Evolutionary conservation across 1,139 yeast genomes (phyloP), one percentile per base, ranked within the genome.

Genomic region (Blastobotrys illinoisensis): DNA sequence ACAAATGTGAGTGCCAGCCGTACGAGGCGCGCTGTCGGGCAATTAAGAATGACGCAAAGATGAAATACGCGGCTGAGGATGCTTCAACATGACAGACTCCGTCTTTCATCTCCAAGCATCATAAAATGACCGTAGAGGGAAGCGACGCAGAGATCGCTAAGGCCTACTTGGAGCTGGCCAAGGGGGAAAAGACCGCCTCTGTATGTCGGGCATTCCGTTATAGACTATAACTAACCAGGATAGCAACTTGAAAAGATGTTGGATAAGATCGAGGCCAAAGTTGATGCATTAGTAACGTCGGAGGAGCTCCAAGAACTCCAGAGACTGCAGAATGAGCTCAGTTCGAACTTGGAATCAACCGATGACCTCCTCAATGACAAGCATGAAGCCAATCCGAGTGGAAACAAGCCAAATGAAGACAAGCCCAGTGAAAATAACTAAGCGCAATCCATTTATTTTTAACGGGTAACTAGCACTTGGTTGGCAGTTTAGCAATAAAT

Each of bases 181-280:
- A 81, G 53, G 87, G 85, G 1, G 87, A 83, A 62, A 67, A 70
- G 51, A 78, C 82, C 9, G 86, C 86, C 0, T 69, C 70, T 5
- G 77, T 72, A 66, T 48, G 76, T 71, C 21, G 4, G 43, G 16
- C 7, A 4, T 44, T 14, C 7, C n/a, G 14, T n/a, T 5, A 9
- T 18, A 24, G 5, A 4, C n/a, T 2, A 2, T 4, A 3, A 19
- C 47, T 44, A 48, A 50, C 49, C 13, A 7, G 19, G 3, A n/a
- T 18, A 53, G 74, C 58, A 72, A 54, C 70, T 83, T 60, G 88
- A 83, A 65, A 70, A 72, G 56, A 75, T 80, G 78, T 71, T 83
- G 46, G 86, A 82, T 60, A 68, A 72, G 24, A 69, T 83, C 47
- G 88, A 83, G 61, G 75, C 74, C 28, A 80, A 79, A 60, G 77